Conservation (phyloP, 257 asterid species). For the Solanum sitiens region DNA sequence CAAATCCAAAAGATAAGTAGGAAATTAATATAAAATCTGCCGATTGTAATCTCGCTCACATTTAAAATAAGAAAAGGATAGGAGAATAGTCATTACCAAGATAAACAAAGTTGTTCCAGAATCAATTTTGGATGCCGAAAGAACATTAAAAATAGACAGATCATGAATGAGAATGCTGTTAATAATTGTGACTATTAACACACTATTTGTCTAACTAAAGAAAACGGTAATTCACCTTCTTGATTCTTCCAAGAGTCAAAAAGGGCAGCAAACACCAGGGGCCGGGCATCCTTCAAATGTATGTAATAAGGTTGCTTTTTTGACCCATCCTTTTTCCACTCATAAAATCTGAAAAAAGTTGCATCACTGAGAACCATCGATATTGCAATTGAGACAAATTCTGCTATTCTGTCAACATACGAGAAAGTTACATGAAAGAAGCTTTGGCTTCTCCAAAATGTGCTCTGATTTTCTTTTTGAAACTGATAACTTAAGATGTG, state of each 20-base stretch:
- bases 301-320: slow-evolving; percentile 84
- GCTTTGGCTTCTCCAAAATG: background rate
- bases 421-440: background rate
- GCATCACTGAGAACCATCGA: background rate
- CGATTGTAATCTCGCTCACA: background rate
- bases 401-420: background rate
- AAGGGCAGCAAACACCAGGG: slow-evolving; percentile 85
- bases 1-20: background rate
- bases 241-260: slow-evolving; percentile 80
- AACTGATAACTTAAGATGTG: background rate
- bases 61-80: background rate
- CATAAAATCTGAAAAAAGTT: slow-evolving; percentile 58
- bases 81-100: background rate
- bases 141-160: background rate
- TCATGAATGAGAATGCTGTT: background rate
- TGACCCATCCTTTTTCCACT: slow-evolving; percentile 92
- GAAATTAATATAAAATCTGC: background rate
- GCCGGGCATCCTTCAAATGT: slow-evolving; percentile 71
- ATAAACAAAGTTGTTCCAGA: background rate
- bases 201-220: background rate
- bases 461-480: background rate
- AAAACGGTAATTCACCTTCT: slow-evolving; percentile 42
- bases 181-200: background rate
- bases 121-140: background rate
- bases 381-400: background rate